phyloP scores from a whole-genome alignment of 371 early-diverging fungal species.

The Mortierella sp. region DNA sequence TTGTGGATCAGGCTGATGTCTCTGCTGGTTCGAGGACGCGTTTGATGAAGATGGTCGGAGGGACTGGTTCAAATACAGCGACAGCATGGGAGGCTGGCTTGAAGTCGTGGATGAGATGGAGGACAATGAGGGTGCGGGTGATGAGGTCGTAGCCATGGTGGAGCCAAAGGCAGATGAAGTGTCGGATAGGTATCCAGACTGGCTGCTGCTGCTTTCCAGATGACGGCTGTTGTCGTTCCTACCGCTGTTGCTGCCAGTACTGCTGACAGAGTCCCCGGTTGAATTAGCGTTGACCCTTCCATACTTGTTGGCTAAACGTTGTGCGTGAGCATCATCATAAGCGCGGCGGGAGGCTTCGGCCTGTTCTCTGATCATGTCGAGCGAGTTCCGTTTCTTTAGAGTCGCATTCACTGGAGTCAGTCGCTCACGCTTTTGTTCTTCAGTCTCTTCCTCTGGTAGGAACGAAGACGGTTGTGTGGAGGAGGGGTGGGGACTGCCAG shows the following conservation, averaged over 20 bases:
- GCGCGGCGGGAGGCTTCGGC: slow-evolving; percentile 51
- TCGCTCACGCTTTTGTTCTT: slow-evolving; percentile 39
- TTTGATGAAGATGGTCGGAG: slow-evolving; percentile 12
- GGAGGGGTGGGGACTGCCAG: not conserved
- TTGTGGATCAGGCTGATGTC: slow-evolving; percentile 20
- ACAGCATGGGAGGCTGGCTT: slow-evolving; percentile 30
- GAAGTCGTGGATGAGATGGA: slow-evolving; percentile 40
- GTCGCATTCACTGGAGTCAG: slow-evolving; percentile 45
- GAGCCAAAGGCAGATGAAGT: slow-evolving; percentile 49
- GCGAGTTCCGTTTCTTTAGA: slow-evolving; percentile 39
- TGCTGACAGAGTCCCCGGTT: slow-evolving; percentile 41
- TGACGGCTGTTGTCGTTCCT: not conserved
- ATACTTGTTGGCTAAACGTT: slow-evolving; percentile 28
- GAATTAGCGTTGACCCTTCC: slow-evolving; percentile 27
- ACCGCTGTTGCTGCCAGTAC: slow-evolving; percentile 23
- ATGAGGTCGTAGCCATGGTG: slow-evolving; percentile 44
- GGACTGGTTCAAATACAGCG: slow-evolving; percentile 45
- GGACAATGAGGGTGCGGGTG: slow-evolving; percentile 47
- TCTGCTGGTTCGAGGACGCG: slow-evolving; percentile 4
- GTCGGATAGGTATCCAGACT: slow-evolving; percentile 39
- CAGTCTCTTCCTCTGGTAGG: slow-evolving; percentile 16
- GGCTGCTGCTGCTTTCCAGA: not conserved
- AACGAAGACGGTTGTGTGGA: not conserved
- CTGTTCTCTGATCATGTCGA: slow-evolving; percentile 49
- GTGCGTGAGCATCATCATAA: slow-evolving; percentile 46